phyloP scores from a whole-genome alignment of 495 filamentous ascomycete species.

The Penicillium mononematosum region DNA sequence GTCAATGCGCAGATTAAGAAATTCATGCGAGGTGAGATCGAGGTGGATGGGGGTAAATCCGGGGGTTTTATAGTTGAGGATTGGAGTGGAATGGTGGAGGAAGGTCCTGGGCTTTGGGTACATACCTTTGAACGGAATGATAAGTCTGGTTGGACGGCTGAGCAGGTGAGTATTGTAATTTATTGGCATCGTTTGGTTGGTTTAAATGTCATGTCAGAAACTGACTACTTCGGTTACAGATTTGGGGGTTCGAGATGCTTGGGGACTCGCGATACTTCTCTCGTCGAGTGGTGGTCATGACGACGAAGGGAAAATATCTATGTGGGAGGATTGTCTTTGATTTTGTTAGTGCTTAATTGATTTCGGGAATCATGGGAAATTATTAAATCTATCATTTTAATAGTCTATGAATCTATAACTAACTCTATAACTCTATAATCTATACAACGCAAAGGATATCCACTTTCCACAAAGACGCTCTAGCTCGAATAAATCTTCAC shows the following conservation, averaged over 20 bases:
- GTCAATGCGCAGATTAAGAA: not conserved
- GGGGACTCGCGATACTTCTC: not conserved
- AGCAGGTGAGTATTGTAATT: not conserved
- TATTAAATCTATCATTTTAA: not conserved
- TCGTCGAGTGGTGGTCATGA: constrained; percentile 3
- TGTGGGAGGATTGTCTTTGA: constrained; percentile 7
- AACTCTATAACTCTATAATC: constrained; percentile 4
- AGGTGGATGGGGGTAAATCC: not conserved
- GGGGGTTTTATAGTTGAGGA: not conserved
- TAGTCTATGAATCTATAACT: not conserved
- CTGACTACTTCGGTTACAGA: not conserved
- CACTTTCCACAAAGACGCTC: not conserved
- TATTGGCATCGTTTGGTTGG: not conserved
- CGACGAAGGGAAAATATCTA: not conserved
- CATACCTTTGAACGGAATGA: constrained; percentile 5
- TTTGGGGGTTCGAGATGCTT: constrained; percentile 11
- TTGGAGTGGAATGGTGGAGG: too few relatives aligned
- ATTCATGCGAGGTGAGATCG: not conserved
- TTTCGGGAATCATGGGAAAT: too few relatives aligned
- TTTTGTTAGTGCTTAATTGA: not conserved
- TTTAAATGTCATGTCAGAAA: not conserved
- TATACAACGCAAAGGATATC: constrained; percentile 1
- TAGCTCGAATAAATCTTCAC: constrained; percentile 38
- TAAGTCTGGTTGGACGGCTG: constrained; percentile 1
- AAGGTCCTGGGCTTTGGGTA: not conserved